Evolutionary conservation across 140 eudicot species (phyloP).

Genomic region (Cichorium intybus): DNA sequence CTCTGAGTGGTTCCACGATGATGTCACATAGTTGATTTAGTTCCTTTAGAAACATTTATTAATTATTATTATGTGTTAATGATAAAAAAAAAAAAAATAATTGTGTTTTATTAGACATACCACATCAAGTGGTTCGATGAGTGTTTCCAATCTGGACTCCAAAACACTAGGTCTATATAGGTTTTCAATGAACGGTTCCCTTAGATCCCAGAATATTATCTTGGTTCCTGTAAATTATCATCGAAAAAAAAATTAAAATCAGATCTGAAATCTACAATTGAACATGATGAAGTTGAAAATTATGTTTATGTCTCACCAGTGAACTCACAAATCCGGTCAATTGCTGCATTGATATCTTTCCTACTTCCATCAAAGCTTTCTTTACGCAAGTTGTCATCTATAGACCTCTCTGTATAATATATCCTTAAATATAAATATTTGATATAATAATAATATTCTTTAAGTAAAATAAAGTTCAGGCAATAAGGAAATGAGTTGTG

Average conservation of each 20-base stretch:
- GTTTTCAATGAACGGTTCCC: slow-evolving; percentile 85
- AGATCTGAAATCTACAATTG: not conserved
- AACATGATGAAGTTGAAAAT: not conserved
- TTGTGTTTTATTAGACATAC: slow-evolving; percentile 40
- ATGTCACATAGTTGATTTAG: slow-evolving; percentile 85
- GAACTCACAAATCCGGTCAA: slow-evolving; percentile 90
- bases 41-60: slow-evolving; percentile 46
- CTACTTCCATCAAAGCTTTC: slow-evolving; percentile 93
- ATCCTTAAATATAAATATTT: slow-evolving; percentile 9
- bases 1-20: slow-evolving; percentile 89
- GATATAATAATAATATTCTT: slow-evolving; percentile 6
- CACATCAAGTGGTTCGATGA: slow-evolving; percentile 84
- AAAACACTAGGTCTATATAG: slow-evolving; percentile 80
- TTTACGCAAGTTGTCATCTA: slow-evolving; percentile 45
- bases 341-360: slow-evolving; percentile 94
- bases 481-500: not conserved
- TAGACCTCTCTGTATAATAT: slow-evolving; percentile 42
- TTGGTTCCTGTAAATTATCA: slow-evolving; percentile 60
- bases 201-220: slow-evolving; percentile 87
- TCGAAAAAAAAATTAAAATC: not conserved
- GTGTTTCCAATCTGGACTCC: slow-evolving; percentile 76
- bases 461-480: not conserved
- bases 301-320: slow-evolving; percentile 69
- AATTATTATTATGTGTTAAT: not conserved
- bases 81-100: not conserved